Evolutionary conservation across 2,329 filamentous ascomycete genomes (phyloP), one percentile per base, ranked within the genome.

Genomic region (Didymella exigua): DNA sequence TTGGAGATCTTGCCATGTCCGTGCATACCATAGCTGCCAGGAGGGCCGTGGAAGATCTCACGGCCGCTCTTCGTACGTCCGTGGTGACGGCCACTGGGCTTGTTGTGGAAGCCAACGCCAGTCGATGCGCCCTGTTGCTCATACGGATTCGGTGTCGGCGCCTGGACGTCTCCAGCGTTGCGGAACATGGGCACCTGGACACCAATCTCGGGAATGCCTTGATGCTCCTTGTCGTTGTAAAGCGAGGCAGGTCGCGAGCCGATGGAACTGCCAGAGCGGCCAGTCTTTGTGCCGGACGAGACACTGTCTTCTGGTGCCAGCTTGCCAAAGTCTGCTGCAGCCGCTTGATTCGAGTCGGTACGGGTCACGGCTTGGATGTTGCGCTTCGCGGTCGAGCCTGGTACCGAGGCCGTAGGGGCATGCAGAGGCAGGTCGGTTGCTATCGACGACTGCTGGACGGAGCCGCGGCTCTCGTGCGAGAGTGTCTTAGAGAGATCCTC

Each of bases 111-210:
- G 29, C 81, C 81, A 66, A 83, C 75, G 33, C 79, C 79, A 30
- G 59, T 59, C 5, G 77, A 66, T 34, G 73, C 59, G 72, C 73
- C 70, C 42, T 74, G 68, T 46, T 74, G 63, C 23, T 70, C 68
- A 55, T 76, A 79, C 8, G 87, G 88, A 2, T 86, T 84, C 1
- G 93, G 92, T 2, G 93, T 95, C 2, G 95, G 95, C 13, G 95
- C 95, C 78, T 99, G 95, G 9, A 98, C 95, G 72, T 98, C 93
- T 58, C 95, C 95, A 37, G 95, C 90, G 72, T 95, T 86, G 48
- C 88, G 89, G 71, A 95, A 89, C 90, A 99, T 95, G 44, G 95
- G 95, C 33, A 99, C 93, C 70, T 93, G 89, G 68, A 90, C 86
- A 42, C 93, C 93, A 63, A 97, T 95, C 71, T 96, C 90, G 2